These are phyloP conservation scores for Umbilicus rupestris DNA, from an alignment of 164 flowering plant genomes.

Conservation along the genomic window DNA sequence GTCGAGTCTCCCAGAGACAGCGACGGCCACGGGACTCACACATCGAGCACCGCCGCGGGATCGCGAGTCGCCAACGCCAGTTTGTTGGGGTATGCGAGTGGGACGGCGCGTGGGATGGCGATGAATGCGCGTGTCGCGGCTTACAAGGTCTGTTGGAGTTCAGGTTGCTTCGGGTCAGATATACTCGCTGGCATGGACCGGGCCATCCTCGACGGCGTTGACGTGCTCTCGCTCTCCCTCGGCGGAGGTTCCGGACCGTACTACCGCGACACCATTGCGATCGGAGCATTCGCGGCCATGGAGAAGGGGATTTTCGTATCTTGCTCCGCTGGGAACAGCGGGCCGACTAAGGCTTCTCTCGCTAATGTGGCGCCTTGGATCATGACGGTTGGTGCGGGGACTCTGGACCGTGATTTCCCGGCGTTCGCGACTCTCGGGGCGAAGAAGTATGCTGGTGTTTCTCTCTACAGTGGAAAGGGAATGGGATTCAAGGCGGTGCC, in stretches of 20 bases:
- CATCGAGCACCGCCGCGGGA: constrained; percentile 79
- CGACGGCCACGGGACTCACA: constrained; percentile 92
- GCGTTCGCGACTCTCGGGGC: constrained; percentile 46
- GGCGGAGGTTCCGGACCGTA: constrained; percentile 72
- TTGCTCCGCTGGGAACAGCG: constrained; percentile 84
- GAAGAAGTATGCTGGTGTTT: constrained; percentile 39
- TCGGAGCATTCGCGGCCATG: constrained; percentile 69
- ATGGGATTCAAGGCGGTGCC: constrained; percentile 37
- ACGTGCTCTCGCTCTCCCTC: constrained; percentile 70
- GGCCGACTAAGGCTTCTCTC: constrained; percentile 42
- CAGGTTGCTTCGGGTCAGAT: constrained; percentile 74
- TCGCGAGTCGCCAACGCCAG: constrained; percentile 48
- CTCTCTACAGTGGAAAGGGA: constrained; percentile 68
- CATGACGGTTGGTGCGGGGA: constrained; percentile 84
- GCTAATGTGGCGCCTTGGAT: constrained; percentile 87
- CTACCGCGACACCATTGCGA: constrained; percentile 56
- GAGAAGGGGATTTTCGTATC: constrained; percentile 70
- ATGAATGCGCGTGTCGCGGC: constrained; percentile 54
- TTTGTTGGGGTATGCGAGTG: constrained; percentile 66
- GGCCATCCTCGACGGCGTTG: constrained; percentile 68
- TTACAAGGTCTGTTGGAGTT: constrained; percentile 71
- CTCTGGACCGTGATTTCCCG: constrained; percentile 81
- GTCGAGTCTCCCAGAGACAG: constrained; percentile 43
- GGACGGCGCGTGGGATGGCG: constrained; percentile 90
- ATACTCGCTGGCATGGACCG: constrained; percentile 72